Evolutionary conservation across 2,329 filamentous ascomycete species (phyloP).

Genomic region (Chrysoporthe austroafricana): DNA sequence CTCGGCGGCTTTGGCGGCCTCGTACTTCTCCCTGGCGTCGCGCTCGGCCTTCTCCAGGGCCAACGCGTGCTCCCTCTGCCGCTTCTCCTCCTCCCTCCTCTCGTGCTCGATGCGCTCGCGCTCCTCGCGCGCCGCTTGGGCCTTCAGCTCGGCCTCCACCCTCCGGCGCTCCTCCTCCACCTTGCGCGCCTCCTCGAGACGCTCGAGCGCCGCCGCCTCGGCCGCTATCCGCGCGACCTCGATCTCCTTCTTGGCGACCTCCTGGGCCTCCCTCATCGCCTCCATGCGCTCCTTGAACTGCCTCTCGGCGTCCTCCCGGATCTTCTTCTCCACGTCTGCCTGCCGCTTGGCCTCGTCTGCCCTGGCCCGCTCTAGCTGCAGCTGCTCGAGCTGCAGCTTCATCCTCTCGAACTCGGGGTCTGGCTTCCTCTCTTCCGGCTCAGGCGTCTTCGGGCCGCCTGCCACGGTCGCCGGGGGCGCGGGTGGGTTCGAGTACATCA

Average conservation of each 20-base stretch:
- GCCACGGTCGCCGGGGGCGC: conserved; percentile 48
- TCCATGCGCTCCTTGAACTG: conserved; percentile 43
- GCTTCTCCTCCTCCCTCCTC: conserved; percentile 46
- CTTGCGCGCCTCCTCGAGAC: conserved; percentile 44
- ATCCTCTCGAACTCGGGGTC: conserved; percentile 64
- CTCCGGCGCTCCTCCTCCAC: conserved; percentile 41
- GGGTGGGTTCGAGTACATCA: conserved; percentile 45
- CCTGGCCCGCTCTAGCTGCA: conserved; percentile 51
- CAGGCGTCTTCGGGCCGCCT: conserved; percentile 43
- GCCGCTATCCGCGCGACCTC: conserved; percentile 52
- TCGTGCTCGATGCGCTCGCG: conserved; percentile 40
- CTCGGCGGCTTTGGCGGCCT: conserved; percentile 44
- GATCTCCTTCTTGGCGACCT: conserved; percentile 51
- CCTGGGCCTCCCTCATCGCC: conserved; percentile 45
- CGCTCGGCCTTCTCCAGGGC: conserved; percentile 50
- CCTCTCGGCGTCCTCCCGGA: conserved; percentile 51
- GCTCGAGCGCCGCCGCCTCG: conserved; percentile 46
- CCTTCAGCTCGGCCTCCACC: conserved; percentile 40
- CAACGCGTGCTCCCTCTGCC: conserved; percentile 48
- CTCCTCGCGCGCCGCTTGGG: conserved; percentile 39
- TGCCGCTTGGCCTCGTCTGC: conserved; percentile 51
- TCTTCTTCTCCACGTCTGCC: conserved; percentile 49
- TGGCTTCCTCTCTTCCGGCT: conserved; percentile 42
- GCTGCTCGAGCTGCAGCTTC: conserved; percentile 59
- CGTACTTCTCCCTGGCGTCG: conserved; percentile 45